Evolutionary conservation across 2,329 filamentous ascomycete genomes (phyloP).

Genomic region (Diaporthe citriasiana): DNA sequence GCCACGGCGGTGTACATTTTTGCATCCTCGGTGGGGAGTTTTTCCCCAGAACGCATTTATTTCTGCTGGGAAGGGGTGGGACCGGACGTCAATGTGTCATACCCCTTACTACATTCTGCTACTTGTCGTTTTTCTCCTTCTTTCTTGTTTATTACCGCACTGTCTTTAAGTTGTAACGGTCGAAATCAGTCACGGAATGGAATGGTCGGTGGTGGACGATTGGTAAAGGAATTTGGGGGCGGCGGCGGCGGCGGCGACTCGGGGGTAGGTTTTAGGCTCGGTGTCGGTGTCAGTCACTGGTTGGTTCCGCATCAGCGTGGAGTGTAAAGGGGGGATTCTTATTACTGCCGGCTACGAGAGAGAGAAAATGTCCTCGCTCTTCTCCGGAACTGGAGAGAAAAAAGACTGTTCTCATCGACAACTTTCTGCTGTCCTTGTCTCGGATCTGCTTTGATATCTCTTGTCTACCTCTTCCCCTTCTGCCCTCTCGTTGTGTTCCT

Average conservation of each 20-base stretch:
- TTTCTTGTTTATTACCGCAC: slow-evolving; percentile 38
- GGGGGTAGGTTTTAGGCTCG: slow-evolving; percentile 24
- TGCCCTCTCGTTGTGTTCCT: background rate
- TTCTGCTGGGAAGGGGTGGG: slow-evolving; percentile 27
- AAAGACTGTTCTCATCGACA: slow-evolving; percentile 21
- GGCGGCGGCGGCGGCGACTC: background rate
- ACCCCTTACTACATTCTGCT: slow-evolving; percentile 39
- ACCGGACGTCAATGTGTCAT: slow-evolving; percentile 37
- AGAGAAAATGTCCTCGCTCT: slow-evolving; percentile 6
- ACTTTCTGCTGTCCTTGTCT: background rate
- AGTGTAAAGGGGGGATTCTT: slow-evolving; percentile 35
- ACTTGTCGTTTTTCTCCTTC: slow-evolving; percentile 34
- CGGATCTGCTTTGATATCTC: background rate
- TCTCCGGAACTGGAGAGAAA: slow-evolving; percentile 7
- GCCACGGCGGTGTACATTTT: slow-evolving; percentile 39
- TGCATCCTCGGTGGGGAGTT: slow-evolving; percentile 30
- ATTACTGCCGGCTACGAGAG: slow-evolving; percentile 33
- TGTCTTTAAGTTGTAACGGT: slow-evolving; percentile 34
- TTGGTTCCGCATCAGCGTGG: slow-evolving; percentile 39
- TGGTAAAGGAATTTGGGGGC: slow-evolving; percentile 31
- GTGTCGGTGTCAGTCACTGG: slow-evolving; percentile 37
- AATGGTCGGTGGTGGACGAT: slow-evolving; percentile 30
- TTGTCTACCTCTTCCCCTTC: background rate
- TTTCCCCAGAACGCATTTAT: slow-evolving; percentile 34
- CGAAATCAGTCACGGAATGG: slow-evolving; percentile 24